Base-by-base conservation (phyloP, 805 yeast genomes). In the Schizosaccharomyces japonicus region DNA sequence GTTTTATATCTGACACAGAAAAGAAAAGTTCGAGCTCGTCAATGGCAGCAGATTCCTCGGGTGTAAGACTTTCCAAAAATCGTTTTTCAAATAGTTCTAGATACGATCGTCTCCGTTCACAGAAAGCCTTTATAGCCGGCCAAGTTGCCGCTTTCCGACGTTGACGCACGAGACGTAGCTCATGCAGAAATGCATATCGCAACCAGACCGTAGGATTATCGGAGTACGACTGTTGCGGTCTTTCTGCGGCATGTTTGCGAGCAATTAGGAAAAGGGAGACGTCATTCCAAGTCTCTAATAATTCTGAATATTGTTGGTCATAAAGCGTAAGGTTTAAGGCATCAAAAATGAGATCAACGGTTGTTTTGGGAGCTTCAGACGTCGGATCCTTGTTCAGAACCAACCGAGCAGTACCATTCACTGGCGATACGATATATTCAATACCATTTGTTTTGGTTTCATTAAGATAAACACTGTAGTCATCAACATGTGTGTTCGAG, bases 241-340 rank as follows among this genome's bases (percentile, higher is more conserved):
- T n/a, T 19, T 56, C 52, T 2, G 98, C 96, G 52, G 87, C 72
- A 49, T 71, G 64, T 50, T 69, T 73, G 53, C 82, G 72, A 58
- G 77, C 85, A 57, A 75, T 80, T 51, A 75, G 74, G 0, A 94
- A 80, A 52, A 75, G 77, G 53, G 72, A 66, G 55, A 74, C 80
- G 72, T 85, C 73, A 52, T 80, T 82, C n/a, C n/a, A n/a, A n/a
- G n/a, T n/a, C n/a, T n/a, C n/a, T n/a, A n/a, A n/a, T 57, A 82
- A 74, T 51, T 82, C 90, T 36, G 80, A 68, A 59, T 90, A 90
- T 58, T 87, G 95, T 47, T 72, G 71, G 49, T 87, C 76, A 58
- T 85, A 87, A 50, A 90, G 65, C 49, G 78, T 82, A 11, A 90
- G 64, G n/a, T 92, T 80, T 55, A 90, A 78, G 57, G 87, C 93